Evolutionary conservation across 305 asterid genomes (phyloP).

Genomic region (Rubia balearica): DNA sequence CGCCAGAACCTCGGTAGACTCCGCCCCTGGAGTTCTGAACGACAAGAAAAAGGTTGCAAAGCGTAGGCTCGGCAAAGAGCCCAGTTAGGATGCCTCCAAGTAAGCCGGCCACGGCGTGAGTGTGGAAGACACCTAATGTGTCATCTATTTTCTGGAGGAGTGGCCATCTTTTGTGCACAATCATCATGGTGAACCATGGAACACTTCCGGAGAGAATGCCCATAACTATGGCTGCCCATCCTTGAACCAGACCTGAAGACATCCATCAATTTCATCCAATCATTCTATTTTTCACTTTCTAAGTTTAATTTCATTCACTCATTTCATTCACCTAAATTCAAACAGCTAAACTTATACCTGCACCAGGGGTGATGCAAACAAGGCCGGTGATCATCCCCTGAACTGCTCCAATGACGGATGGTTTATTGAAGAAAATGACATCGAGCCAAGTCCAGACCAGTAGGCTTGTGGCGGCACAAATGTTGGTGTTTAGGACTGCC

Average conservation of each 20-base stretch:
- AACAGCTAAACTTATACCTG: conserved; percentile 26
- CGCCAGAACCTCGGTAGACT: conserved; percentile 6
- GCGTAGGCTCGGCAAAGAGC: background rate
- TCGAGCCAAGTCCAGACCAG: conserved; percentile 64
- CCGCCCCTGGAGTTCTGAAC: conserved; percentile 1
- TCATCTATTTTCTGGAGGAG: conserved; percentile 3
- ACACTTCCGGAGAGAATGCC: conserved; percentile 46
- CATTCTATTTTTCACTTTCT: no score
- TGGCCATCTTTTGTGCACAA: conserved; percentile 12
- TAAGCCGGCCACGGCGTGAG: conserved; percentile 8
- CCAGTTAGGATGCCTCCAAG: conserved; percentile 6
- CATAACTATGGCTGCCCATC: conserved; percentile 55
- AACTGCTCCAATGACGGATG: conserved; percentile 61
- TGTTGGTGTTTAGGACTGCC: conserved; percentile 59
- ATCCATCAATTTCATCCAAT: no score
- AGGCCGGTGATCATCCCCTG: conserved; percentile 72
- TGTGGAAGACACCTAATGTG: conserved; percentile 7
- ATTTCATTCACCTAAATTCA: no score
- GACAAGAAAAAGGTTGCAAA: background rate
- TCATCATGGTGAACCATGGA: conserved; percentile 56
- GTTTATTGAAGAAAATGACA: conserved; percentile 45
- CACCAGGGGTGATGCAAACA: conserved; percentile 67
- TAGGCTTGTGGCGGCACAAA: conserved; percentile 67
- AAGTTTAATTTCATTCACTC: no score
- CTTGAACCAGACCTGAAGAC: conserved; percentile 41